A percentile compares a stretch with the other conserved stretches of the same genome.
Conservation (phyloP, 2,329 filamentous ascomycete species). For the Blumeria hordei region DNA sequence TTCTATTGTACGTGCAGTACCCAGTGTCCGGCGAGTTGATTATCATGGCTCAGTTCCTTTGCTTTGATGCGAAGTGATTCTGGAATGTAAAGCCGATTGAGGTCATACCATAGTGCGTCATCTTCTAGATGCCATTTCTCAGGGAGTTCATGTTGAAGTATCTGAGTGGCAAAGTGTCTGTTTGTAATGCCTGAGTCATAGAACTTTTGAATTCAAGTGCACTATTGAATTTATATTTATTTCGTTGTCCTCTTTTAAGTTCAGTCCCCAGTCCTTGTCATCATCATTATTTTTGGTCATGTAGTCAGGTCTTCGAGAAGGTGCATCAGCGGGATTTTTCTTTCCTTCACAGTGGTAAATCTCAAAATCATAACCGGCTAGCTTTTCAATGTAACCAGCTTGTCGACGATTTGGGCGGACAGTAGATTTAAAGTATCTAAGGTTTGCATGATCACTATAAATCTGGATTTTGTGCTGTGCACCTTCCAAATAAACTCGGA, state of each 20-base stretch:
- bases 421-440: neutral
- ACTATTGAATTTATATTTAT: neutral
- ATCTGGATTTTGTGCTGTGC: neutral
- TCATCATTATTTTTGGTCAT: neutral
- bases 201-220: neutral
- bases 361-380: neutral
- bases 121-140: neutral
- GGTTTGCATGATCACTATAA: constrained; percentile 1
- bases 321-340: constrained; percentile 1
- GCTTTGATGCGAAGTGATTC: constrained; percentile 1
- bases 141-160: neutral
- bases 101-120: neutral
- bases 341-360: neutral
- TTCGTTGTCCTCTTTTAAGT: neutral
- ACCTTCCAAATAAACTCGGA: neutral
- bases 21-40: neutral
- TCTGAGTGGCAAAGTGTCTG: neutral
- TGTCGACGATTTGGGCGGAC: neutral
- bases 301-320: neutral
- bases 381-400: neutral
- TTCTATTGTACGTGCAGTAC: neutral
- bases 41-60: constrained; percentile 1
- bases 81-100: neutral
- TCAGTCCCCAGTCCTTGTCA: neutral
- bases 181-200: neutral